Base-by-base conservation (phyloP, 2,329 filamentous ascomycete species). In the Botrytis sinoallii region DNA sequence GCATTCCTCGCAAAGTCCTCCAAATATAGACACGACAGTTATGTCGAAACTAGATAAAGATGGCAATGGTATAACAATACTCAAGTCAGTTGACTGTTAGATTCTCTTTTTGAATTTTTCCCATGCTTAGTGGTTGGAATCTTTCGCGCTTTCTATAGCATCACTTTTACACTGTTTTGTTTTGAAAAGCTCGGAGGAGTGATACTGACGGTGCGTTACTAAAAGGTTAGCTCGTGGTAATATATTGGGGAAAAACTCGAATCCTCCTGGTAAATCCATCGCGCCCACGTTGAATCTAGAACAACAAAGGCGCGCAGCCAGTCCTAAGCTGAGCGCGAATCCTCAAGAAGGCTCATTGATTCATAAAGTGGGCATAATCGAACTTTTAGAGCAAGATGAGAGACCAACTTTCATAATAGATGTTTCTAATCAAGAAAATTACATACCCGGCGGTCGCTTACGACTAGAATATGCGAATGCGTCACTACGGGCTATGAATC, bases 331-430 rank as follows among this genome's bases (percentile, higher is more conserved):
- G 25, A 35, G 40, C 52, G n/a, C 29, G 38, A 52, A 90, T 73
- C 81, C 84, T 75, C 80, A 84, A 75, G 82, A 84, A 9, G 84
- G 85, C 63, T 86, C 89, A 70, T 83, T 89, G 69, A 84, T 95
- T 7, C 88, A 88, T 60, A 87, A 87, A 40, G 85, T 94, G 70
- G 90, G 91, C 38, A 86, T 93, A 16, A 83, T 91, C 32, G 93
- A 95, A 81, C 83, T 95, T 57, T 82, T 96, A 59, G 92, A 95
- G 79, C 88, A 92, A 77, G 93, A 96, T 80, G 88, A 91, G 68
- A 85, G 93, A 65, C 93, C 92, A 4, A 93, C 91, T 0, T 93
- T 95, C 78, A 87, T 95, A 60, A 85, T 95, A 48, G 92, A 95
- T 78, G 82, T 93, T 69, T 84, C 85, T 12, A 88, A 91, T 78